Conservation (phyloP, 225 moss, liverwort and hornwort genomes). For the Lunularia cruciata region DNA sequence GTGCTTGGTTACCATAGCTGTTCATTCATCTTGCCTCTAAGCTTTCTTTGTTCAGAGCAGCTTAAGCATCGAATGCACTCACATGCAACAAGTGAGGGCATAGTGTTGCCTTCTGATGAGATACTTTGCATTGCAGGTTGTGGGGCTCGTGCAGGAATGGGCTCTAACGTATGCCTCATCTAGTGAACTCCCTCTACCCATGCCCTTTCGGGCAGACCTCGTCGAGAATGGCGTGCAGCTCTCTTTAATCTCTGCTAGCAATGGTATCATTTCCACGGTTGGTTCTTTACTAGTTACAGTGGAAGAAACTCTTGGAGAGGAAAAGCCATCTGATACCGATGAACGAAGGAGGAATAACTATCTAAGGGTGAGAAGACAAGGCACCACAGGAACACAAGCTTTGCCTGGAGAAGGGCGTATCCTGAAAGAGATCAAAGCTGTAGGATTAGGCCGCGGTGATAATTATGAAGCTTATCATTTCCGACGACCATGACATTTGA, state of each 20-base stretch:
- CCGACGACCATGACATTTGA: conserved; percentile 29
- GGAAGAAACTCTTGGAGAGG: conserved; percentile 39
- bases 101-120: no score
- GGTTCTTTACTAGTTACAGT: conserved; percentile 77
- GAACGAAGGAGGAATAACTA: conserved; percentile 23
- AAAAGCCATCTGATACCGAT: conserved; percentile 46
- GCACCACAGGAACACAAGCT: conserved; percentile 60
- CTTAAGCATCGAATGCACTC: no score
- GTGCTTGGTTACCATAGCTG: no score
- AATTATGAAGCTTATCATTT: conserved; percentile 64
- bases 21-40: not conserved
- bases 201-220: conserved; percentile 80
- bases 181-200: conserved; percentile 89
- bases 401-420: conserved; percentile 89
- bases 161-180: conserved; percentile 91
- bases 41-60: not conserved
- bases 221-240: conserved; percentile 77
- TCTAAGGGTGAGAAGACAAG: conserved; percentile 66
- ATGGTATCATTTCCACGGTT: conserved; percentile 58
- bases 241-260: conserved; percentile 64
- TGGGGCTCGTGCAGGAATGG: conserved; percentile 72
- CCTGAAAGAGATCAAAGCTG: conserved; percentile 60
- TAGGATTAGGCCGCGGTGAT: conserved; percentile 44
- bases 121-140: conserved; percentile 42
- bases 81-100: no score